A percentile compares a stretch with the other conserved stretches of the same genome.
These are phyloP conservation scores for Vitis rupestris DNA, from an alignment of 164 flowering plant species.

Conservation along the genomic window DNA sequence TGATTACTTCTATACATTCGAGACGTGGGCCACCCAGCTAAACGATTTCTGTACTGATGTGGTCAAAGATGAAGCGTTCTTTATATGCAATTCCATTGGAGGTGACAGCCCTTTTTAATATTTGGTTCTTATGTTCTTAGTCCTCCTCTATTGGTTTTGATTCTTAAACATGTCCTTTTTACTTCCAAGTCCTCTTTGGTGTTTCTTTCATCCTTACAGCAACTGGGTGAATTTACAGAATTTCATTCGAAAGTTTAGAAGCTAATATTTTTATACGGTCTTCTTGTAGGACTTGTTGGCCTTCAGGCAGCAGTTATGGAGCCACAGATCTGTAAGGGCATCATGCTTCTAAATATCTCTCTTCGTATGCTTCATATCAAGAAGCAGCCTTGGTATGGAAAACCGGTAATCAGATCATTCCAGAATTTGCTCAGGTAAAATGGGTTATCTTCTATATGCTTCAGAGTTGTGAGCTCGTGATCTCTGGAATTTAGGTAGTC, in stretches of 20 bases:
- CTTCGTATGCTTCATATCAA: slow-evolving; percentile 91
- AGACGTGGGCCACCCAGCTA: slow-evolving; percentile 86
- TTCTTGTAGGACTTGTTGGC: slow-evolving; percentile 76
- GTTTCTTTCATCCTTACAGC: too few relatives aligned
- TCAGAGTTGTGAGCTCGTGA: background rate
- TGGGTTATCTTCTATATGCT: background rate
- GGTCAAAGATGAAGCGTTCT: slow-evolving; percentile 79
- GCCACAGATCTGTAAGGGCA: slow-evolving; percentile 76
- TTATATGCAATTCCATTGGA: slow-evolving; percentile 96
- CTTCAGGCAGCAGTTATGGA: slow-evolving; percentile 88
- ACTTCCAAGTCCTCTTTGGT: too few relatives aligned
- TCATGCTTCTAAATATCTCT: slow-evolving; percentile 80
- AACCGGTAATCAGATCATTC: slow-evolving; percentile 78
- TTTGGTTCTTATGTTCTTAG: background rate
- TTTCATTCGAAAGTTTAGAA: background rate
- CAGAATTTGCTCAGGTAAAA: slow-evolving; percentile 77
- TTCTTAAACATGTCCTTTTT: too few relatives aligned
- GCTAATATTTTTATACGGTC: background rate
- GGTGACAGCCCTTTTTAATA: slow-evolving; percentile 40
- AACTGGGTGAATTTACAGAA: too few relatives aligned
- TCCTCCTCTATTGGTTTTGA: too few relatives aligned
- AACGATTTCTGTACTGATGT: slow-evolving; percentile 81
- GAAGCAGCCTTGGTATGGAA: slow-evolving; percentile 90
- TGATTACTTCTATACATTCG: slow-evolving; percentile 75
- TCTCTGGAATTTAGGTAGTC: background rate